These are phyloP conservation scores for Chlorella vulgaris DNA, from an alignment of 139 green algal species.

Conservation along the genomic window DNA sequence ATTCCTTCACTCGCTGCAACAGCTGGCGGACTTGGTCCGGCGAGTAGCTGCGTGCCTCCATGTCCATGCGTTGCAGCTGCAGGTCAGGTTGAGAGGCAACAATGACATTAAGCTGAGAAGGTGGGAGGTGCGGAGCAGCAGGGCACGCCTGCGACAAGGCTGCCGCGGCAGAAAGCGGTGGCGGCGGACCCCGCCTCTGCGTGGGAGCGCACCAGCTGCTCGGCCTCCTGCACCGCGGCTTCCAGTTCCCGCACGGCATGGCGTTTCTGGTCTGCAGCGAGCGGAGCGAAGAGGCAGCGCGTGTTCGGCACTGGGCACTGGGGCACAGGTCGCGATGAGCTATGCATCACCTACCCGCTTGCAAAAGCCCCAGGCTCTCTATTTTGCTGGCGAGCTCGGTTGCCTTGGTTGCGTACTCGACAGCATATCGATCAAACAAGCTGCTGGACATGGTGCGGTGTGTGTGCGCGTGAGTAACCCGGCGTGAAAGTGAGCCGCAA, in stretches of 20 bases:
- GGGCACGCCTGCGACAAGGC: background rate
- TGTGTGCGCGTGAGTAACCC: background rate
- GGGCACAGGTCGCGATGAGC: too few species aligned
- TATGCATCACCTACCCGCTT: slow-evolving; percentile 53
- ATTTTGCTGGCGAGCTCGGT: slow-evolving; percentile 75
- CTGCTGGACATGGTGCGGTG: slow-evolving; percentile 28
- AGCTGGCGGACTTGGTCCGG: slow-evolving; percentile 63
- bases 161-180: too few species aligned
- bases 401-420: slow-evolving; percentile 83
- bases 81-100: too few species aligned
- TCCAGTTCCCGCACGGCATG: slow-evolving; percentile 78
- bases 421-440: slow-evolving; percentile 81
- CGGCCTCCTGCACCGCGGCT: slow-evolving; percentile 76
- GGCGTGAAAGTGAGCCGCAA: too few species aligned
- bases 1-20: slow-evolving; percentile 87
- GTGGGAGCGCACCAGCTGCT: slow-evolving; percentile 73
- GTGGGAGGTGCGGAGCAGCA: background rate
- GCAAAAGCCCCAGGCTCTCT: slow-evolving; percentile 45
- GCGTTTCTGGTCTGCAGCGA: slow-evolving; percentile 65
- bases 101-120: too few species aligned
- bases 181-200: background rate
- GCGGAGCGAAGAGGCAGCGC: too few species aligned
- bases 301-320: too few species aligned
- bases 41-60: slow-evolving; percentile 89
- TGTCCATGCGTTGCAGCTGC: slow-evolving; percentile 95